A percentile compares a stretch with the other conserved stretches of the same genome.
These are phyloP conservation scores for Andrographis paniculata DNA, from an alignment of 305 asterid species.

Conservation along the genomic window DNA sequence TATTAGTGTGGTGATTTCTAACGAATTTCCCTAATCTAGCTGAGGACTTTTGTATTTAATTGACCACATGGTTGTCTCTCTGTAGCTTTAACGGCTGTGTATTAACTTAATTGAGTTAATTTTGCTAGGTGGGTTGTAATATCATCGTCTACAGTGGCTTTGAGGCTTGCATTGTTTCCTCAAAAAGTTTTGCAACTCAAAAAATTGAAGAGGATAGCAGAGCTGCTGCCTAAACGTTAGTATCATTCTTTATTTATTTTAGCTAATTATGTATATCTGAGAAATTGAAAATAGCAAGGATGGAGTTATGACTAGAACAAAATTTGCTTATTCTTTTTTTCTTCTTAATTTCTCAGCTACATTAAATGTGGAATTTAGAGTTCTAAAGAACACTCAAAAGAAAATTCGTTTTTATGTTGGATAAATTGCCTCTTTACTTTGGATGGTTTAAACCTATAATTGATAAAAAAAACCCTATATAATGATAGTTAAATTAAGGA, in stretches of 20 bases:
- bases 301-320: background rate
- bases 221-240: slow-evolving; percentile 38
- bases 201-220: slow-evolving; percentile 34
- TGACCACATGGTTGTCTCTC: slow-evolving; percentile 2
- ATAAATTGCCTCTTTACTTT: no score
- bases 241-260: slow-evolving; percentile 9
- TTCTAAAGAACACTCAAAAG: no score
- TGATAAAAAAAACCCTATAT: no score
- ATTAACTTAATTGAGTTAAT: slow-evolving; percentile 15
- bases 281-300: background rate
- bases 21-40: background rate
- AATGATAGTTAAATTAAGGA: no score
- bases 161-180: slow-evolving; percentile 43
- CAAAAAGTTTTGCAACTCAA: slow-evolving; percentile 36
- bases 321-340: background rate
- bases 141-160: slow-evolving; percentile 38
- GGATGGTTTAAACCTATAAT: no score
- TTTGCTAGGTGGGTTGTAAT: slow-evolving; percentile 48
- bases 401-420: no score
- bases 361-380: no score
- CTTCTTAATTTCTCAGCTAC: background rate
- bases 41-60: background rate
- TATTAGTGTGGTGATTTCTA: slow-evolving; percentile 7
- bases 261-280: slow-evolving; percentile 2
- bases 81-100: slow-evolving; percentile 1